Evolutionary conservation across 345 rosid genomes (phyloP), one percentile per base, ranked within the genome.

Genomic region (Eucalyptus dawsonii): DNA sequence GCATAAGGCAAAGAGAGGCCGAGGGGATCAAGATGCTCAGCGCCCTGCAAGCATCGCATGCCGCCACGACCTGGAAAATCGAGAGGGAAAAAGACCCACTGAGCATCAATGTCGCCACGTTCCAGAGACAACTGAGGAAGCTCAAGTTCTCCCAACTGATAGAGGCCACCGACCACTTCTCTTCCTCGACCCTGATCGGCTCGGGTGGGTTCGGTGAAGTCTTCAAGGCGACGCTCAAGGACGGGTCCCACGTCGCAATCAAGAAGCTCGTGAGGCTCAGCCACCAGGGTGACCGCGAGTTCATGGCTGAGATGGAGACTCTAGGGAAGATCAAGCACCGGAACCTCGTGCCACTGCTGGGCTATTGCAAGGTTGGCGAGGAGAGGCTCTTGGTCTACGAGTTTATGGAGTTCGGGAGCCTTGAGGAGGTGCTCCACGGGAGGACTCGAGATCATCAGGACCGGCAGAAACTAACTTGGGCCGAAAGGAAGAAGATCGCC

Each of bases 251-350:
- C 56, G 99, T 97, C 21, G 99, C 99, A 1, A 97, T 97, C 94
- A 97, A 97, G 96, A 97, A 97, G 86, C 97, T 97, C 27, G 94
- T 97, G 42, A 88, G 99, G 47, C 88, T 97, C 87, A 97, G 99
- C 88, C 97, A 97, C 93, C 99, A 97, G 88, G 99, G 99, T 14
- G 99, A 97, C 56, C 89, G 99, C 31, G 99, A 97, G 92, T 97
- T 97, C 93, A 97, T 96, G 99, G 99, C 99, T 0, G 99, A 97
- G 58, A 97, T 97, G 99, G 99, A 97, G 91, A 97, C 99, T 27
- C 89, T 97, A 8, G 99, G 99, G 51, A 97, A 97, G 94, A 97
- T 97, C 88, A 97, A 97, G 92, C 99, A 97, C 62, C 94, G 93
- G 89, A 97, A 97, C 91, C 98, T 97, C 19, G 99, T 97, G 51